These are phyloP conservation scores for Neonectria sp. DNA, from an alignment of 2,329 filamentous ascomycete species.

Conservation along the genomic window DNA sequence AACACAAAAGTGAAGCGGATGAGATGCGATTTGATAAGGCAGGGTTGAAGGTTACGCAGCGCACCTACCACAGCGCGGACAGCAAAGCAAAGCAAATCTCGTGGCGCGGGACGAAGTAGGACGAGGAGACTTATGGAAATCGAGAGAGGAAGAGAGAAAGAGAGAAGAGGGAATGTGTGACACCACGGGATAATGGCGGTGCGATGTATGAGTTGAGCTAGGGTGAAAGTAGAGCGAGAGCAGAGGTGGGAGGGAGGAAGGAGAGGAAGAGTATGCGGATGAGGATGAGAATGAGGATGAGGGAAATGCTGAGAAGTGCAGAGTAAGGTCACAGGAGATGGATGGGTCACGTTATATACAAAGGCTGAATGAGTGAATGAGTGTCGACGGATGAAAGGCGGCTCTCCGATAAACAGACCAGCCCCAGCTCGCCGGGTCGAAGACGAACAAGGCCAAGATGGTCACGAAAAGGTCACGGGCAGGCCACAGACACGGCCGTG, in stretches of 20 bases:
- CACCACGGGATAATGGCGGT: background rate
- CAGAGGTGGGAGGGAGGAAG: background rate
- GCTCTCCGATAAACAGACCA: background rate
- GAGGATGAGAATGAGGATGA: background rate
- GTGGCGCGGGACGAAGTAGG: constrained; percentile 1
- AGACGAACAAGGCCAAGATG: background rate
- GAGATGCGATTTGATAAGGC: constrained; percentile 5
- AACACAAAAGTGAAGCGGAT: background rate
- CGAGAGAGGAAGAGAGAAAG: background rate
- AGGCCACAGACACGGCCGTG: background rate
- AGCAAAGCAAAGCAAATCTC: background rate
- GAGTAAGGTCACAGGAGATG: background rate
- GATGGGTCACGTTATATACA: constrained; percentile 1
- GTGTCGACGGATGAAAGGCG: background rate
- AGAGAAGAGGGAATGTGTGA: background rate
- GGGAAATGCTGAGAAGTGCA: background rate
- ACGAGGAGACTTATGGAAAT: background rate
- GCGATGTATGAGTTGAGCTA: background rate
- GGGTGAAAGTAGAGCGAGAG: no score
- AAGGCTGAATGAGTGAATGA: background rate
- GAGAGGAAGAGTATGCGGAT: background rate
- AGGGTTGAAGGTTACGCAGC: background rate
- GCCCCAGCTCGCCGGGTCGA: background rate
- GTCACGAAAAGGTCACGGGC: background rate
- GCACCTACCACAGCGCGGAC: background rate